Evolutionary conservation across 192 early-diverging fungal genomes (phyloP).

Genomic region (Chytriomyces hyalinus): DNA sequence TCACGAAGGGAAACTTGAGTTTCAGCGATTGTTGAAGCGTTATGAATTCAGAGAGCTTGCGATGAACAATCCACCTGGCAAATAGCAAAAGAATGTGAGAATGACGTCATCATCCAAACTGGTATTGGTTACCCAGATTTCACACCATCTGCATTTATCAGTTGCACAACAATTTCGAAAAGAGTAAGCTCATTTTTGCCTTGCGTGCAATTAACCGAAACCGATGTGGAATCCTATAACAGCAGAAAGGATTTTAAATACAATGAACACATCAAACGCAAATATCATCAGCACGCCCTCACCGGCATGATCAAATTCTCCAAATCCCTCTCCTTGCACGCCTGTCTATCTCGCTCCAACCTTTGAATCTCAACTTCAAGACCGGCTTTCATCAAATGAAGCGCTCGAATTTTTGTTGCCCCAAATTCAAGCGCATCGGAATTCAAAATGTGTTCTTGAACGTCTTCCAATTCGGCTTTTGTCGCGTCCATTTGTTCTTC

Average conservation of each 20-base stretch:
- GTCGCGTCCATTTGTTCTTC: constrained; percentile 23
- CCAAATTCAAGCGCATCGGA: constrained; percentile 15
- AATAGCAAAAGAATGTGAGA: not conserved
- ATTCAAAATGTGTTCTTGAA: constrained; percentile 29
- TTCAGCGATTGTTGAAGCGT: constrained; percentile 76
- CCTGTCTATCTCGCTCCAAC: constrained; percentile 35
- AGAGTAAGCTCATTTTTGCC: constrained; percentile 34
- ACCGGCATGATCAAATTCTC: constrained; percentile 45
- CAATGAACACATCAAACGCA: not conserved
- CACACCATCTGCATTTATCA: constrained; percentile 15
- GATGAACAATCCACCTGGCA: constrained; percentile 43
- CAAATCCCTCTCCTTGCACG: constrained; percentile 37
- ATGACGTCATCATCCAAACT: not conserved
- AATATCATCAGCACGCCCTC: constrained; percentile 16
- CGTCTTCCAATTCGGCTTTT: constrained; percentile 7
- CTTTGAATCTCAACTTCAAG: constrained; percentile 28
- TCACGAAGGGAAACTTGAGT: constrained; percentile 61
- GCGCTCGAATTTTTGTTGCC: constrained; percentile 25
- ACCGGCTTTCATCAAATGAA: constrained; percentile 39
- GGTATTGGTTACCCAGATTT: constrained; percentile 21
- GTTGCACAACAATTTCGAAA: constrained; percentile 40
- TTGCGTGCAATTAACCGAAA: constrained; percentile 29
- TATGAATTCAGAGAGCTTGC: constrained; percentile 87
- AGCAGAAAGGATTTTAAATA: not conserved
- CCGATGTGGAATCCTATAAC: constrained; percentile 27